Conservation (phyloP, 2,329 filamentous ascomycete genomes). For the Ascochyta pisi region DNA sequence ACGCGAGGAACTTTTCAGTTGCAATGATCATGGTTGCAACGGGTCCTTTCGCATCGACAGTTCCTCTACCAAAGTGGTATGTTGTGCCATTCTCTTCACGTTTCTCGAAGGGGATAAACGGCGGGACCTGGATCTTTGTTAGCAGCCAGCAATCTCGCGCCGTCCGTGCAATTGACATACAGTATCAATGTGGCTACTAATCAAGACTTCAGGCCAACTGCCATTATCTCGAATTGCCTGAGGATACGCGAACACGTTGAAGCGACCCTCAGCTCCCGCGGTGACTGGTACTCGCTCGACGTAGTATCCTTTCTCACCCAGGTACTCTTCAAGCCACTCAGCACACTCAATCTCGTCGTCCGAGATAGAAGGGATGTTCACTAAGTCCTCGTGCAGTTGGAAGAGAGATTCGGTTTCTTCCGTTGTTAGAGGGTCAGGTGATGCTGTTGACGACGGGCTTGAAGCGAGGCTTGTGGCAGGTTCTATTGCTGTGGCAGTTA, state of each 20-base stretch:
- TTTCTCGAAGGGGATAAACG: constrained; percentile 69
- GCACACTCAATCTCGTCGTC: constrained; percentile 72
- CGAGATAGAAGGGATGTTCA: constrained; percentile 38
- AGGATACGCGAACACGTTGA: constrained; percentile 76
- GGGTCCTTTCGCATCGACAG: constrained; percentile 63
- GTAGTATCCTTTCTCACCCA: constrained; percentile 51
- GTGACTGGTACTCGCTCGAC: constrained; percentile 57
- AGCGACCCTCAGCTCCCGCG: constrained; percentile 56
- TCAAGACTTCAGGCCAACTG: constrained; percentile 63
- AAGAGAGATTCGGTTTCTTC: constrained; percentile 33
- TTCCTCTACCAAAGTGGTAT: constrained; percentile 67
- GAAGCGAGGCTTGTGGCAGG: neutral
- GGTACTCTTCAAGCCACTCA: constrained; percentile 68
- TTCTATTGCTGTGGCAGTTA: neutral
- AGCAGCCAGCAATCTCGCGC: neutral
- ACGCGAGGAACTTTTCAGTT: constrained; percentile 59
- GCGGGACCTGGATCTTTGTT: constrained; percentile 50
- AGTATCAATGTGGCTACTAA: constrained; percentile 82
- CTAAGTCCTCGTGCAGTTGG: constrained; percentile 31
- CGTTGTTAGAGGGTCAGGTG: constrained; percentile 14
- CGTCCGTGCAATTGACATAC: constrained; percentile 29
- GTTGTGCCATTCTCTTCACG: constrained; percentile 60
- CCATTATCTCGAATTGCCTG: constrained; percentile 42
- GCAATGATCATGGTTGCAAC: constrained; percentile 76
- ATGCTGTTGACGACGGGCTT: constrained; percentile 2